Base-by-base conservation (phyloP, 208 protist species). In the Strigomonas culicis region DNA sequence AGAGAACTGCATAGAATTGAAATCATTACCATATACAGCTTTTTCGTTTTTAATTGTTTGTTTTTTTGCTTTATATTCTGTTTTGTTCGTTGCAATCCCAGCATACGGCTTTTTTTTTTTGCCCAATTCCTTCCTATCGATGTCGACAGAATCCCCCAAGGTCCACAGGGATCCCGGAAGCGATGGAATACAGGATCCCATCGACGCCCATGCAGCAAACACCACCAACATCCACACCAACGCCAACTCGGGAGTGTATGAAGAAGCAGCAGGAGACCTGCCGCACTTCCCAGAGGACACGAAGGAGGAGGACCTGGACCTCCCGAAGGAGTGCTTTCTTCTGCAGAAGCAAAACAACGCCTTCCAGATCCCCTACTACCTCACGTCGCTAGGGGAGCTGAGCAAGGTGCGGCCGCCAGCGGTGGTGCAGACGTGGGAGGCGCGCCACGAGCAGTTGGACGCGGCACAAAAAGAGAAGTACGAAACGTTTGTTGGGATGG, bases 341-440 rank as follows among this genome's bases (percentile, higher is more conserved):
- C 66, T 88, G n/a, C 71, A 71, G 4, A 79, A 74, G 52, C 84
- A 90, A 63, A 94, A 94, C 74, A 68, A 63, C 13, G 84, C 74
- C 19, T 92, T 94, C 46, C 82, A 90, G 62, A 84, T 92, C 41
- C 88, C 88, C 10, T 90, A 85, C 69, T 94, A 81, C 64, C 63
- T 94, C 39, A 74, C 75, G 43, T 80, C 70, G 13, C 73, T 77
- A 41, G 69, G 70, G 60, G 82, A 82, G 58, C 71, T 82, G n/a
- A 62, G 58, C 49, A 81, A 79, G 44, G 75, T 94, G 10, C 82
- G 82, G 1, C 88, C 88, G 8, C 88, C 88, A 2, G 56, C 74
- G 25, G 82, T 90, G 21, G 84, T 94, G 13, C 85, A 92, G 74
- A 88, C 84, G 57, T 80, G 80, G 72, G 75, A 88, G 72, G 63